Evolutionary conservation across 371 early-diverging fungal species (phyloP).

Genomic region (Actinomortierella wolfii): DNA sequence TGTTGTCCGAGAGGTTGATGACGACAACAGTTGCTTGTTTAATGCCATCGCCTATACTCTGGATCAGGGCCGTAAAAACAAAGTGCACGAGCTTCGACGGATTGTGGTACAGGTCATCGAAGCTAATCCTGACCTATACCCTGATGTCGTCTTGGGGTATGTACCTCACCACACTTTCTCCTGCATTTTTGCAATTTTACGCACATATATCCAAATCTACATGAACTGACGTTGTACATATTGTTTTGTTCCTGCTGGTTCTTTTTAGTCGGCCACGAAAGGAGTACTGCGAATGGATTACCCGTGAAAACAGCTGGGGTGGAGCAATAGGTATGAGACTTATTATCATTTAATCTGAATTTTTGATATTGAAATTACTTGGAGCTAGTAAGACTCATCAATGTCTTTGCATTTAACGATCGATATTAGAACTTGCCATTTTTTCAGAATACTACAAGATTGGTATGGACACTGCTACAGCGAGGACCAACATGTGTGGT

Average conservation of each 20-base stretch:
- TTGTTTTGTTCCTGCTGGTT: too few relatives aligned
- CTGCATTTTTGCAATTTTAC: too few relatives aligned
- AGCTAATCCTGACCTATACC: slow-evolving; percentile 30
- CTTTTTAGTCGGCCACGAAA: slow-evolving; percentile 30
- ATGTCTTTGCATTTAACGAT: neutral
- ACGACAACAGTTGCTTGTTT: slow-evolving; percentile 45
- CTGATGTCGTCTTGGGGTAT: slow-evolving; percentile 36
- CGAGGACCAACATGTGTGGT: too few relatives aligned
- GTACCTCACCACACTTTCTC: neutral
- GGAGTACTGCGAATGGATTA: slow-evolving; percentile 57
- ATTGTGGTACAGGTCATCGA: slow-evolving; percentile 32
- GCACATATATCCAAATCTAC: too few relatives aligned
- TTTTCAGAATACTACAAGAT: slow-evolving; percentile 56
- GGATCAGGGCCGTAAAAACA: slow-evolving; percentile 30
- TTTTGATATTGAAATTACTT: too few relatives aligned
- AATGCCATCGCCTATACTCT: slow-evolving; percentile 39
- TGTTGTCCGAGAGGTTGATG: slow-evolving; percentile 38
- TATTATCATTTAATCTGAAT: neutral
- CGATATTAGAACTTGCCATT: slow-evolving; percentile 54
- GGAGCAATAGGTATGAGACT: slow-evolving; percentile 69
- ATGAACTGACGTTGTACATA: too few relatives aligned
- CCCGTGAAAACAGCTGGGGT: slow-evolving; percentile 58
- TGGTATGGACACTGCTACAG: slow-evolving; percentile 48
- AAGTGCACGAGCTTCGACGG: slow-evolving; percentile 31
- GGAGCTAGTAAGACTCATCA: too few relatives aligned